phyloP scores from a whole-genome alignment of 2,329 filamentous ascomycete genomes.

The Chaetomiaceae sp. region DNA sequence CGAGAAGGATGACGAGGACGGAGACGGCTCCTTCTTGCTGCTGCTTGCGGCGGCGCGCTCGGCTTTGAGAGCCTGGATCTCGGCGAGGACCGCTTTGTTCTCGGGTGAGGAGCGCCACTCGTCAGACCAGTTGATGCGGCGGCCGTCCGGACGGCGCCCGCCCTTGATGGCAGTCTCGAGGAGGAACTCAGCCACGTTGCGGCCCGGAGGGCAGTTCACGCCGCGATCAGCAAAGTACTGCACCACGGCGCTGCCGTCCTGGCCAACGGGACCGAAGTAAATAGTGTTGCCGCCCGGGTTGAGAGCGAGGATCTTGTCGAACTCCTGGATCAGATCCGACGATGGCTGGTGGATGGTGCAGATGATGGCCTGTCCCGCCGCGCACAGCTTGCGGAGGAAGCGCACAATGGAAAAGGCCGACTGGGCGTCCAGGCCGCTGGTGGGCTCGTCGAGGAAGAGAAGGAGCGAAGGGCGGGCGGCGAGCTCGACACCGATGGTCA shows the following conservation, averaged over 20 bases:
- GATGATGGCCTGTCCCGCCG: constrained; percentile 39
- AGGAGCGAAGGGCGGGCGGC: constrained; percentile 67
- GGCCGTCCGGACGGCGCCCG: constrained; percentile 44
- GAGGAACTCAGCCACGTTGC: constrained; percentile 64
- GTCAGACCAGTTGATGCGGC: constrained; percentile 34
- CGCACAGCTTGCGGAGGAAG: constrained; percentile 60
- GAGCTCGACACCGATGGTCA: constrained; percentile 72
- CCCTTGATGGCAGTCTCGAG: constrained; percentile 37
- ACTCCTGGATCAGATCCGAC: constrained; percentile 39
- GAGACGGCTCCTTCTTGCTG: constrained; percentile 21
- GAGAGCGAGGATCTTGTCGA: constrained; percentile 52
- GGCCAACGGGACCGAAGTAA: constrained; percentile 26
- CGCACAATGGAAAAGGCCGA: constrained; percentile 69
- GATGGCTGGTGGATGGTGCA: constrained; percentile 45
- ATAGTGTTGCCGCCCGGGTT: constrained; percentile 38
- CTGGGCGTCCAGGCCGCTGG: constrained; percentile 68
- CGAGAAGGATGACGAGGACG: constrained; percentile 32
- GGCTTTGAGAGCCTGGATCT: constrained; percentile 41
- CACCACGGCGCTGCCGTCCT: constrained; percentile 36
- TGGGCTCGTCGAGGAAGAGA: constrained; percentile 72
- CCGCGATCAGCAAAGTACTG: constrained; percentile 58
- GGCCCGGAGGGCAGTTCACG: constrained; percentile 41
- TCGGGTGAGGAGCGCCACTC: constrained; percentile 35
- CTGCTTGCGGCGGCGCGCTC: constrained; percentile 33
- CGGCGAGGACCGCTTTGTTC: constrained; percentile 29